phyloP scores from a whole-genome alignment of 2,329 filamentous ascomycete genomes.

The Xylaria sp. region DNA sequence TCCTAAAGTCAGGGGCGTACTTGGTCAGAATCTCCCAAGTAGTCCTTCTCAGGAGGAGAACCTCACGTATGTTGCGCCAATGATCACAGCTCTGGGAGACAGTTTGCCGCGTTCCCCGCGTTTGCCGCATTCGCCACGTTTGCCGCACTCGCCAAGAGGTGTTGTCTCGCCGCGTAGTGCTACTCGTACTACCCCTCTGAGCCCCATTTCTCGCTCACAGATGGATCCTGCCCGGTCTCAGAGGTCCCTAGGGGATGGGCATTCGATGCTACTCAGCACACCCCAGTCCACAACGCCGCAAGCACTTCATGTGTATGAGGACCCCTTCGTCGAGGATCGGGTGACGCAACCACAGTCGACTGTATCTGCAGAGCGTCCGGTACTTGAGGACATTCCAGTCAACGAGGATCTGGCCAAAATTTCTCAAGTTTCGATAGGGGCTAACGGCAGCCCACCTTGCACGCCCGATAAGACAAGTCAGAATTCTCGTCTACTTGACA shows the following conservation, averaged over 20 bases:
- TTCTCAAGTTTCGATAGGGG: constrained; percentile 20
- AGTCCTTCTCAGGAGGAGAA: constrained; percentile 50
- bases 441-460: constrained; percentile 23
- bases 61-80: constrained; percentile 48
- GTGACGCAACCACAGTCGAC: constrained; percentile 42
- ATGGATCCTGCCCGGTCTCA: constrained; percentile 29
- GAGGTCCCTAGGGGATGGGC: constrained; percentile 21
- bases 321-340: constrained; percentile 50
- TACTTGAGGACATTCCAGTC: constrained; percentile 55
- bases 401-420: constrained; percentile 49
- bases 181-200: constrained; percentile 20
- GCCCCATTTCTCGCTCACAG: background rate
- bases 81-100: constrained; percentile 36
- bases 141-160: constrained; percentile 17
- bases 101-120: constrained; percentile 23
- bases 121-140: constrained; percentile 24
- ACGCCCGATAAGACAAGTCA: constrained; percentile 52
- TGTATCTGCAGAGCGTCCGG: constrained; percentile 35
- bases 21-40: constrained; percentile 23
- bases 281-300: constrained; percentile 32
- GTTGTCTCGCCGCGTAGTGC: constrained; percentile 37
- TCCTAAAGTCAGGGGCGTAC: constrained; percentile 33
- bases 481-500: constrained; percentile 60
- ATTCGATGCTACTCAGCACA: constrained; percentile 13
- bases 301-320: constrained; percentile 55